phyloP scores from a whole-genome alignment of 2,329 filamentous ascomycete species.

The Huntiella abstrusa region DNA sequence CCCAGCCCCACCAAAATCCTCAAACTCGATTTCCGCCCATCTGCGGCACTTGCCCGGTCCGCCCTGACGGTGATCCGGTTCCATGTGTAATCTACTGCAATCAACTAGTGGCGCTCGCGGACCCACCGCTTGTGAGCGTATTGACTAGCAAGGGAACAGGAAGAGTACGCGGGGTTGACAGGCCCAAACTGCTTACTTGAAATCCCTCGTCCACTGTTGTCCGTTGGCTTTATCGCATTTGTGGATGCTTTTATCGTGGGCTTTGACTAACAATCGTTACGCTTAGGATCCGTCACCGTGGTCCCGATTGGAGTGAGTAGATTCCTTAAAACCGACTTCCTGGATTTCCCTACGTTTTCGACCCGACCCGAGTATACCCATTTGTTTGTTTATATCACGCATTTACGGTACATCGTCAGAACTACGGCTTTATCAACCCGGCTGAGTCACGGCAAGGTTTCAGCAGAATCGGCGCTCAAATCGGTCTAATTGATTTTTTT shows the following conservation, averaged over 20 bases:
- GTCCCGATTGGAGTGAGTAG: conserved; percentile 91
- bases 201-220: too few species aligned
- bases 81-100: neutral
- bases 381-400: too few species aligned
- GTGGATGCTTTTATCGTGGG: neutral
- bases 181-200: too few species aligned
- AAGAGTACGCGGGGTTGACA: too few species aligned
- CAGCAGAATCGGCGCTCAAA: too few species aligned
- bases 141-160: too few species aligned
- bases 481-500: too few species aligned
- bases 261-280: conserved; percentile 8
- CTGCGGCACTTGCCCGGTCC: neutral
- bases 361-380: neutral
- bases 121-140: too few species aligned
- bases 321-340: neutral
- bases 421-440: too few species aligned
- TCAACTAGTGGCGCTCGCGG: neutral
- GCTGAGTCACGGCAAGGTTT: neutral
- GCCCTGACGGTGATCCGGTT: too few species aligned
- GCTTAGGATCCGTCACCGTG: conserved; percentile 72
- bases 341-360: neutral
- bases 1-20: neutral
- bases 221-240: too few species aligned
- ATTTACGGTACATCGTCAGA: too few species aligned
- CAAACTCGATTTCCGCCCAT: neutral